Conservation (phyloP, 2,329 filamentous ascomycete species). For the Cyclaneusma minus region DNA sequence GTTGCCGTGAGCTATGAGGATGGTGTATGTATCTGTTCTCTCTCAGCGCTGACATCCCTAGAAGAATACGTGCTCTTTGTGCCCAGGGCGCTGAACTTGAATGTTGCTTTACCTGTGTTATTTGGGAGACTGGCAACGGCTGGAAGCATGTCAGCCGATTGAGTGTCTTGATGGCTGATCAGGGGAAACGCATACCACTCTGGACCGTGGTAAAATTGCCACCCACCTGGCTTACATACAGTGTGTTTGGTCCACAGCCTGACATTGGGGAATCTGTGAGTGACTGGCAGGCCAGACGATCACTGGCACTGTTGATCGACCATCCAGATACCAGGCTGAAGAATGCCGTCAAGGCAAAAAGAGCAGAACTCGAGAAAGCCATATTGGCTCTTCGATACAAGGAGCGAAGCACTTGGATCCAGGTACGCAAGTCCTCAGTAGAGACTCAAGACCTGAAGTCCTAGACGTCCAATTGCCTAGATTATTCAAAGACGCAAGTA, state of each 20-base stretch:
- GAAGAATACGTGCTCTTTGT: not conserved
- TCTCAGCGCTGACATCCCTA: too few relatives aligned
- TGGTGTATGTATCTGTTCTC: slow-evolving; percentile 26
- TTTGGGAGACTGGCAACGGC: slow-evolving; percentile 14
- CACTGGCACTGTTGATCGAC: slow-evolving; percentile 9
- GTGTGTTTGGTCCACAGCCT: slow-evolving; percentile 12
- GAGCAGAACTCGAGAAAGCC: too few relatives aligned
- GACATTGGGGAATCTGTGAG: slow-evolving; percentile 9
- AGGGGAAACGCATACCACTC: slow-evolving; percentile 9
- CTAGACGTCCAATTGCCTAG: too few relatives aligned
- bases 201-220: slow-evolving; percentile 12
- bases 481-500: too few relatives aligned
- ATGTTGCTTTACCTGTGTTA: slow-evolving; percentile 9
- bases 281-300: slow-evolving; percentile 10
- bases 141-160: slow-evolving; percentile 6
- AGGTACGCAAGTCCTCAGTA: too few relatives aligned
- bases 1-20: slow-evolving; percentile 42
- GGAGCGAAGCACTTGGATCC: too few relatives aligned
- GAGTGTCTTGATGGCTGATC: not conserved
- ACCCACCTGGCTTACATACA: slow-evolving; percentile 9
- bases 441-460: too few relatives aligned
- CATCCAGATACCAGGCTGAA: slow-evolving; percentile 11
- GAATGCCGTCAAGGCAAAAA: too few relatives aligned
- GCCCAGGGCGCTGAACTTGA: not conserved
- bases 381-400: too few relatives aligned